A percentile compares a stretch with the other conserved stretches of the same genome.
These are phyloP conservation scores for Phytophthora ohioensis DNA, from an alignment of 352 stramenopile species.

Conservation along the genomic window DNA sequence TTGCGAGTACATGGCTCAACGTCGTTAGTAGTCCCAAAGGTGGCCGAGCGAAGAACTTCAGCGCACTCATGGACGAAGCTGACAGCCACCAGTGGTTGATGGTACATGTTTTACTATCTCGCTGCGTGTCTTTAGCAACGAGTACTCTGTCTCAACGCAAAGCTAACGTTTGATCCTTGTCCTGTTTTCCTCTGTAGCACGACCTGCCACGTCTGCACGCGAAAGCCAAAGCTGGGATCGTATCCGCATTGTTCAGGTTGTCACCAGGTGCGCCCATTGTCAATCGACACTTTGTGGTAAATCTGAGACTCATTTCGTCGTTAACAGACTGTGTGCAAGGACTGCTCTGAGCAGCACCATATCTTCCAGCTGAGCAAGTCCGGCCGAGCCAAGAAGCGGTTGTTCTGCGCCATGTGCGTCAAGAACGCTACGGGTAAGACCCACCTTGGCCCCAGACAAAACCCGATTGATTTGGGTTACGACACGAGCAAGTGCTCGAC, in stretches of 20 bases:
- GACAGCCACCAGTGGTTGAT: constrained; percentile 36
- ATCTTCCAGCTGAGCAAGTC: constrained; percentile 45
- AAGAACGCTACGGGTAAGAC: constrained; percentile 30
- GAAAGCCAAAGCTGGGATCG: constrained; percentile 32
- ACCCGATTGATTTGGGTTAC: constrained; percentile 1
- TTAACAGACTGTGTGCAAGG: constrained; percentile 48
- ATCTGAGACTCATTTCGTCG: background rate
- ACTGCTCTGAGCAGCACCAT: constrained; percentile 40
- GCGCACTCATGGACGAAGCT: constrained; percentile 35
- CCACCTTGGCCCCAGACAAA: constrained; percentile 1
- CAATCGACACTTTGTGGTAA: background rate
- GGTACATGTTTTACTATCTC: constrained; percentile 3
- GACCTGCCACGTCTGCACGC: constrained; percentile 46
- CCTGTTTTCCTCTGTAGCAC: constrained; percentile 26
- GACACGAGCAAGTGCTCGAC: constrained; percentile 25
- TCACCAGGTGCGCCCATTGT: constrained; percentile 37
- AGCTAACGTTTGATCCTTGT: constrained; percentile 24
- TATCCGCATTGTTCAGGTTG: constrained; percentile 45
- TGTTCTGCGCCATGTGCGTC: constrained; percentile 49
- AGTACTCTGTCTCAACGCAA: constrained; percentile 18
- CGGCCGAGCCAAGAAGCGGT: constrained; percentile 25
- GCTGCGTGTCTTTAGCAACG: constrained; percentile 30
- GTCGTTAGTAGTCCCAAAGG: constrained; percentile 36
- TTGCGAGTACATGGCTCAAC: constrained; percentile 47
- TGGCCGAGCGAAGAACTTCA: constrained; percentile 44